phyloP scores from a whole-genome alignment of 2,329 filamentous ascomycete species.

The Nigrospora sphaerica region DNA sequence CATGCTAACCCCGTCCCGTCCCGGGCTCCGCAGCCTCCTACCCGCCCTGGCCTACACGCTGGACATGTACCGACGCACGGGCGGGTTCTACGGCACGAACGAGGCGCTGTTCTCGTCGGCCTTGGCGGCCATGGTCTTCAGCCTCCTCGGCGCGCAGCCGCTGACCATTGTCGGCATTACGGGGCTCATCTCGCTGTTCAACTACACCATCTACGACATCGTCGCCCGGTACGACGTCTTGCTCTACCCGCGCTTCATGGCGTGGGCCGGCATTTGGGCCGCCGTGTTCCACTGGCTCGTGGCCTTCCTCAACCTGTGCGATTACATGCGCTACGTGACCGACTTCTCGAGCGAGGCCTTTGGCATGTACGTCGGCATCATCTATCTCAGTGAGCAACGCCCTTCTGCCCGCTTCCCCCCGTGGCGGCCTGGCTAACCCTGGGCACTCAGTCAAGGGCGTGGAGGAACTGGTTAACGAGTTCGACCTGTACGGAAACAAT shows the following conservation, averaged over 20 bases:
- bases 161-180: constrained; percentile 51
- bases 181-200: constrained; percentile 47
- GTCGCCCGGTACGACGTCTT: constrained; percentile 37
- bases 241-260: constrained; percentile 47
- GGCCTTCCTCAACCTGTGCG: constrained; percentile 42
- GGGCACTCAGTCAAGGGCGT: constrained; percentile 41
- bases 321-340: constrained; percentile 53
- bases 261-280: constrained; percentile 50
- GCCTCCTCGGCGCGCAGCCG: constrained; percentile 41
- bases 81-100: constrained; percentile 48
- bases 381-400: constrained; percentile 37
- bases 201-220: constrained; percentile 54
- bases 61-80: constrained; percentile 50
- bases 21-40: constrained; percentile 29
- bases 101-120: constrained; percentile 48
- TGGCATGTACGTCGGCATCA: constrained; percentile 48
- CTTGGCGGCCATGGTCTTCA: constrained; percentile 48
- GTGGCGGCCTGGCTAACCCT: constrained; percentile 17
- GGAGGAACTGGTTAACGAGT: constrained; percentile 45
- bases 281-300: constrained; percentile 51
- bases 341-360: constrained; percentile 48
- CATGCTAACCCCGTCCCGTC: constrained; percentile 6
- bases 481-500: constrained; percentile 27
- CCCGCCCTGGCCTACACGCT: constrained; percentile 52
- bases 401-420: neutral